These are phyloP conservation scores for Gypsophila paniculata DNA, from an alignment of 179 eudicot genomes.

Conservation along the genomic window DNA sequence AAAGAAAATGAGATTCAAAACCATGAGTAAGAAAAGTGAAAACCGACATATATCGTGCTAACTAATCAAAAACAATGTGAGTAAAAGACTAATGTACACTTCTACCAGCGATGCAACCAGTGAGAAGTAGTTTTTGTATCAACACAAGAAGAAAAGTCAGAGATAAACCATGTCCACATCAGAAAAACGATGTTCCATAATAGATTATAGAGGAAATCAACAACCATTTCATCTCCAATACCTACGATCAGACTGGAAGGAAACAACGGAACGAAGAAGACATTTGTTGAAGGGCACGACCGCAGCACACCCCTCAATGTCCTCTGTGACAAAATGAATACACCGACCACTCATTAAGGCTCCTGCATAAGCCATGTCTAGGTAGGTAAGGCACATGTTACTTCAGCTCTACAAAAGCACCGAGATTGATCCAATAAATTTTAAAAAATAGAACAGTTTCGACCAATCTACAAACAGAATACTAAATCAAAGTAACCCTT, in stretches of 20 bases:
- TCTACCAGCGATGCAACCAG: too few relatives aligned
- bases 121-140: neutral
- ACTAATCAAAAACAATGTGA: neutral
- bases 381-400: conserved; percentile 19
- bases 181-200: neutral
- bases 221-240: conserved; percentile 8
- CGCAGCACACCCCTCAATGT: conserved; percentile 24
- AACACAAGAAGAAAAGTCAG: neutral
- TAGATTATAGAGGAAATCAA: neutral
- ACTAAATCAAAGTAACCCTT: neutral
- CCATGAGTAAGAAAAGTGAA: neutral
- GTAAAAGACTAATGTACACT: too few relatives aligned
- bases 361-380: conserved; percentile 24
- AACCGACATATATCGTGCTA: neutral
- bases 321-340: conserved; percentile 18
- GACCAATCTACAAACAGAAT: neutral
- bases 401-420: conserved; percentile 11
- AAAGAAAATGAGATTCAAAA: neutral
- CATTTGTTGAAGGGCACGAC: conserved; percentile 16
- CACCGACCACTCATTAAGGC: conserved; percentile 24
- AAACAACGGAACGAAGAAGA: conserved; percentile 17
- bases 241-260: conserved; percentile 7
- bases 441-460: neutral
- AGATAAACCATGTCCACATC: neutral
- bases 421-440: neutral